Conservation (phyloP, 345 rosid species). For the Eucalyptus brandiana region DNA sequence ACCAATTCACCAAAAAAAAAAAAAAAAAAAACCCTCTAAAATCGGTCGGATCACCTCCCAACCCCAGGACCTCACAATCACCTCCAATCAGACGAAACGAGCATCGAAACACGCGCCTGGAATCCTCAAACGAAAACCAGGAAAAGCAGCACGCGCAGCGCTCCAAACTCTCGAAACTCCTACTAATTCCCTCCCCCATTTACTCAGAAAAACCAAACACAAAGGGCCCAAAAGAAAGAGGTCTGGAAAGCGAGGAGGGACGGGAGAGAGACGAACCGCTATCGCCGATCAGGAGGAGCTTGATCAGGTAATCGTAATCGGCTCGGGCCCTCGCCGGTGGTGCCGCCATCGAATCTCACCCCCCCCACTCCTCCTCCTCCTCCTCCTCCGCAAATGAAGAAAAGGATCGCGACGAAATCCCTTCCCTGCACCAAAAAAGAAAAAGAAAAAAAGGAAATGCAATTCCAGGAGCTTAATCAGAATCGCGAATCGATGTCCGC, state of each 20-base stretch:
- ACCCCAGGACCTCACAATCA: background rate
- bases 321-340: constrained; percentile 5
- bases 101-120: background rate
- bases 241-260: no score
- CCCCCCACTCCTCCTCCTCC: background rate
- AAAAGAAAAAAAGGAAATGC: background rate
- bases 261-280: background rate
- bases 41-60: background rate
- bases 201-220: background rate
- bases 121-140: background rate
- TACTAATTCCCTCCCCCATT: no score
- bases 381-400: background rate
- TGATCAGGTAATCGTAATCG: constrained; percentile 3
- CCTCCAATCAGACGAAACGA: background rate
- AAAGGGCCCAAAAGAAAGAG: background rate
- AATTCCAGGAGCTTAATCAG: background rate
- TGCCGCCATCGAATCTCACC: background rate
- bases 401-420: background rate
- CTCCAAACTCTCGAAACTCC: background rate
- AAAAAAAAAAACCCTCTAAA: background rate
- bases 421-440: background rate
- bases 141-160: background rate
- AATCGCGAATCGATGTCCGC: background rate
- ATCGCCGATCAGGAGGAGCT: constrained; percentile 6
- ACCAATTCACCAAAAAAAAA: background rate